Evolutionary conservation across 2,329 filamentous ascomycete genomes (phyloP), one percentile per base, ranked within the genome.

Genomic region (Phyllosticta paracitricarpa): DNA sequence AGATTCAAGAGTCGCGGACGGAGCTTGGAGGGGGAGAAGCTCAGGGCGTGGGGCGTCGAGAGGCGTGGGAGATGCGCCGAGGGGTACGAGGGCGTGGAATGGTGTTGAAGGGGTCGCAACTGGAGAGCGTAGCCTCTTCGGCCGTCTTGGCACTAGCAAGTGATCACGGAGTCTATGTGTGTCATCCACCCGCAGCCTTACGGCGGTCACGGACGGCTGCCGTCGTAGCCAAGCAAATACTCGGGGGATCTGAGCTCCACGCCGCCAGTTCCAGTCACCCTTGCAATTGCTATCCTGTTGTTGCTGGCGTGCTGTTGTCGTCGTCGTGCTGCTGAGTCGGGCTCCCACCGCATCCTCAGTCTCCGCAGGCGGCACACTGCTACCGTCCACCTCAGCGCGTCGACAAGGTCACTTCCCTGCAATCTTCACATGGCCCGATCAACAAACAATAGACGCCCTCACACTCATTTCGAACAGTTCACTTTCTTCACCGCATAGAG

Each of bases 101-200:
- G 59, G 53, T 55, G 59, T 56, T 62, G 60, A 58, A 58, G 60
- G 60, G 60, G 60, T 62, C 59, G 60, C 56, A 55, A 33, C 59
- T 61, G 59, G 28, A 55, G 57, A 57, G 59, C 55, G 59, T 54
- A 56, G 59, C 51, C 54, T 54, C 52, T 54, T 54, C 9, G 52
- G 52, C 52, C 52, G 52, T 54, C 52, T 54, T 54, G 52, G 52
- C 52, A 28, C 19, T 9, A 54, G 28, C 28, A 30, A 30, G 52
- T 24, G 25, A 24, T 54, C 52, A 54, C 52, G 52, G 52, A 54
- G 22, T 25, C 52, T 54, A 19, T 54, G 52, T 54, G 52, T 54
- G 52, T 54, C 52, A 54, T 54, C 52, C 22, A 54, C 7, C 52
- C 48, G 19, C 51, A 61, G 59, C 59, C 59, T 57, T 61, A 61